Base-by-base conservation (phyloP, 2,329 filamentous ascomycete genomes). In the Xylariaceae sp. region DNA sequence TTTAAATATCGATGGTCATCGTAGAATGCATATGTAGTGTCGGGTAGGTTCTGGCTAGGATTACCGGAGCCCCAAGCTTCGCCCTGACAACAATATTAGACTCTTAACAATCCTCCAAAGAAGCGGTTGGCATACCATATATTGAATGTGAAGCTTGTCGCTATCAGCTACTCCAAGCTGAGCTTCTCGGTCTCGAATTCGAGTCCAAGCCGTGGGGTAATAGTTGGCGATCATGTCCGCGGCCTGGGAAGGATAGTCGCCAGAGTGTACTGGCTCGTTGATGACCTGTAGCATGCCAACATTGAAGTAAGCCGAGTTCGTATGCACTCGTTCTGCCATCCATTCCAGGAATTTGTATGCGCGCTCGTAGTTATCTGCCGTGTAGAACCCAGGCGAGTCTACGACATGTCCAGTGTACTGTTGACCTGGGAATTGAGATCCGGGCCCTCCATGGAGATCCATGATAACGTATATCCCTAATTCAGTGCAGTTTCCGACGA, bases 221-320 rank as follows among this genome's bases (percentile, higher is more conserved):
- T 74, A 84, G 26, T 67, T 69, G 6, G 71, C 69, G 5, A 74
- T 58, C 71, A 81, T 66, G 24, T 66, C 64, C 1, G 70, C 68
- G 2, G 71, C 71, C 53, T 40, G 62, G 56, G 28, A 62, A 52
- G 41, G 70, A 59, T 48, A 75, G 65, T 45, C 55, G 8, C 19
- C 56, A 6, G 36, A 7, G 23, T 64, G 62, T 5, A 76, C 64
- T 3, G 81, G 81, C 66, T 83, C 81, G 67, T 83, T 84, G 46
- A 83, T 73, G 19, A 83, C 71, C 53, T 79, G 75, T 12, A 83
- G 61, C 73, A 79, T 81, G 39, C 81, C 80, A 26, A 82, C 80
- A 31, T 76, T 82, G 53, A 75, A 70, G 68, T 80, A 82, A 31
- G 68, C 71, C 34, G 67, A 47, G 53, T 75, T 75, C 14, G 63